Percentiles rank a stretch among this genome's conserved stretches.
Conservation (phyloP, 2,329 filamentous ascomycete species). For the Fusarium goolgardi region DNA sequence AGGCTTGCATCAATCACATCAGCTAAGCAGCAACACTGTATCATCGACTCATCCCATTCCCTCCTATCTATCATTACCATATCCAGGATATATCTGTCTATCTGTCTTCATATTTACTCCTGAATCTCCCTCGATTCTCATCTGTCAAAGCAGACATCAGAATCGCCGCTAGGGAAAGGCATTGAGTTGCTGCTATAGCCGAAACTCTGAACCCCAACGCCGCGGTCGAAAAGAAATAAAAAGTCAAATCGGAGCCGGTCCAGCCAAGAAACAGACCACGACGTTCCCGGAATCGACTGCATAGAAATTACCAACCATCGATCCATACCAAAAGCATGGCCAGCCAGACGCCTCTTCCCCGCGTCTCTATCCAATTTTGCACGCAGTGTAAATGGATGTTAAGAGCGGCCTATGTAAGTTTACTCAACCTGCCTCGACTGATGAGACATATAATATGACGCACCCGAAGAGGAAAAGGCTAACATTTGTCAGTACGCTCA, state of each 20-base stretch:
- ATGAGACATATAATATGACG: background rate
- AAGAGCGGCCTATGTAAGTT: conserved; percentile 81
- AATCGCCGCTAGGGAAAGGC: conserved; percentile 1
- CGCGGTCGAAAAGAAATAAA: conserved; percentile 7
- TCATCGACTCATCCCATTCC: background rate
- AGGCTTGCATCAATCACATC: conserved; percentile 25
- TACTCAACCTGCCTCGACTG: background rate
- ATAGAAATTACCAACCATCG: conserved; percentile 1
- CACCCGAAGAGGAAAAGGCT: background rate
- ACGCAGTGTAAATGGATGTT: conserved; percentile 96
- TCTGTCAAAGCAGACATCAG: background rate
- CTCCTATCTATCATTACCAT: background rate
- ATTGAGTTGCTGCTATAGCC: conserved; percentile 15
- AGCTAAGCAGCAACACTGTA: background rate
- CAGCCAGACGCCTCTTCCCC: conserved; percentile 59
- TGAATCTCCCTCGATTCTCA: background rate
- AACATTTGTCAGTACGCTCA: conserved; percentile 77
- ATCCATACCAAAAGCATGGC: conserved; percentile 21
- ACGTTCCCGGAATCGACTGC: conserved; percentile 25
- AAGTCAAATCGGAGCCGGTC: conserved; percentile 18
- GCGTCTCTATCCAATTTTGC: conserved; percentile 90
- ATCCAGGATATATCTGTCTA: background rate
- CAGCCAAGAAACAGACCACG: conserved; percentile 20
- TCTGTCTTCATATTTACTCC: background rate
- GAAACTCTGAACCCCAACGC: conserved; percentile 17